Conservation (phyloP, 768 basidiomycete species). For the Tricholoma matsutake region DNA sequence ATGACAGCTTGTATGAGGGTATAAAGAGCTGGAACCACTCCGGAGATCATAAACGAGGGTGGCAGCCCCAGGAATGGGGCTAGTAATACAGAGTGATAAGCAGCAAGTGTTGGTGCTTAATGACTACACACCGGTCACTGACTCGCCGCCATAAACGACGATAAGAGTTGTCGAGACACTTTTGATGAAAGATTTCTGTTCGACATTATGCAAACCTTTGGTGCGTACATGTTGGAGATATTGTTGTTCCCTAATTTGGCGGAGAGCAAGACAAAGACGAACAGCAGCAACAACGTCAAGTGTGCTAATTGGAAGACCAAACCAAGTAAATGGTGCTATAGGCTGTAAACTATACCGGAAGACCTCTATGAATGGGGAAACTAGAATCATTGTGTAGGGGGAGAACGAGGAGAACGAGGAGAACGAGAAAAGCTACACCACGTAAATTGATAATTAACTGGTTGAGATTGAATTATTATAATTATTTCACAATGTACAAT, state of each 20-base stretch:
- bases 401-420: slow-evolving; percentile 1
- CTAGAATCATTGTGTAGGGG: slow-evolving; percentile 30
- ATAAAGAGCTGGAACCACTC: slow-evolving; percentile 62
- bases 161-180: slow-evolving; percentile 54
- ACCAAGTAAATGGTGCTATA: slow-evolving; percentile 64
- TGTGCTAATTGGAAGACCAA: slow-evolving; percentile 54
- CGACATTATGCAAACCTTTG: slow-evolving; percentile 36
- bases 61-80: slow-evolving; percentile 62
- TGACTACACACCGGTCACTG: slow-evolving; percentile 50
- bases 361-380: slow-evolving; percentile 43
- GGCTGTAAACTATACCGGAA: slow-evolving; percentile 56
- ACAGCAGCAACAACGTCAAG: slow-evolving; percentile 68
- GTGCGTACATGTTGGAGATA: slow-evolving; percentile 41
- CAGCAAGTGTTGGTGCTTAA: slow-evolving; percentile 2
- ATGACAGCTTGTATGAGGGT: slow-evolving; percentile 57
- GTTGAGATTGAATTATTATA: neutral
- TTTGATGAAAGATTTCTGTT: slow-evolving; percentile 55
- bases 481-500: slow-evolving; percentile 28
- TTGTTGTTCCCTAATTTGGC: slow-evolving; percentile 59
- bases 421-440: no score
- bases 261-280: slow-evolving; percentile 65
- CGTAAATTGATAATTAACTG: no score
- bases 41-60: slow-evolving; percentile 80
- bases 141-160: slow-evolving; percentile 81
- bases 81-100: slow-evolving; percentile 23